Conservation (phyloP, 2,329 filamentous ascomycete genomes). For the Mycosphaerella sp. region DNA sequence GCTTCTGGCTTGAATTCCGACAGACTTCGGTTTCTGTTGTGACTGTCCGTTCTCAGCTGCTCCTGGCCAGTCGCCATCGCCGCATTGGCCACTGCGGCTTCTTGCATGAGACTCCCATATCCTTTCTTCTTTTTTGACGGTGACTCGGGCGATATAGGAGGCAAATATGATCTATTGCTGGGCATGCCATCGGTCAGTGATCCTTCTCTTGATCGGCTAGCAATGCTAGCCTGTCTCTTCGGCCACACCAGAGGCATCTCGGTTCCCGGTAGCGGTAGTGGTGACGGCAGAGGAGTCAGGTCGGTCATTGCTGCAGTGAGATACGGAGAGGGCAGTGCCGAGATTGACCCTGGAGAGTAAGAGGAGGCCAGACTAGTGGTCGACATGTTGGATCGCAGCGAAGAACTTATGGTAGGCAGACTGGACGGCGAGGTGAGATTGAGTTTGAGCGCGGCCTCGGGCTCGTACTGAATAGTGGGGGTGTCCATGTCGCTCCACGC, state of each 20-base stretch:
- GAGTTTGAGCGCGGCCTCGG: slow-evolving; percentile 23
- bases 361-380: slow-evolving; percentile 41
- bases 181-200: slow-evolving; percentile 33
- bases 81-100: slow-evolving; percentile 29
- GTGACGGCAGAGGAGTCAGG: slow-evolving; percentile 47
- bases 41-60: slow-evolving; percentile 31
- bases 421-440: slow-evolving; percentile 36
- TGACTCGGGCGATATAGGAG: slow-evolving; percentile 26
- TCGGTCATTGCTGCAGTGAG: slow-evolving; percentile 42
- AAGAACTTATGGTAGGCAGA: slow-evolving; percentile 24
- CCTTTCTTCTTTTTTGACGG: slow-evolving; percentile 42
- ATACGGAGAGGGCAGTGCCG: slow-evolving; percentile 43
- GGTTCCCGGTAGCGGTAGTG: slow-evolving; percentile 37
- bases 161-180: slow-evolving; percentile 23
- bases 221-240: slow-evolving; percentile 30
- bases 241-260: slow-evolving; percentile 39
- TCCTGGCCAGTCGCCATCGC: slow-evolving; percentile 22
- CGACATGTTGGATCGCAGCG: slow-evolving; percentile 38
- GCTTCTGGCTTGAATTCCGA: slow-evolving; percentile 81
- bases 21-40: slow-evolving; percentile 67
- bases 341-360: slow-evolving; percentile 41
- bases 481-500: slow-evolving; percentile 13
- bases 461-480: slow-evolving; percentile 17
- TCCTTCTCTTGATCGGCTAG: slow-evolving; percentile 24
- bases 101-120: slow-evolving; percentile 42